These are phyloP conservation scores for Vicia faba DNA, from an alignment of 306 rosid genomes.

Conservation along the genomic window DNA sequence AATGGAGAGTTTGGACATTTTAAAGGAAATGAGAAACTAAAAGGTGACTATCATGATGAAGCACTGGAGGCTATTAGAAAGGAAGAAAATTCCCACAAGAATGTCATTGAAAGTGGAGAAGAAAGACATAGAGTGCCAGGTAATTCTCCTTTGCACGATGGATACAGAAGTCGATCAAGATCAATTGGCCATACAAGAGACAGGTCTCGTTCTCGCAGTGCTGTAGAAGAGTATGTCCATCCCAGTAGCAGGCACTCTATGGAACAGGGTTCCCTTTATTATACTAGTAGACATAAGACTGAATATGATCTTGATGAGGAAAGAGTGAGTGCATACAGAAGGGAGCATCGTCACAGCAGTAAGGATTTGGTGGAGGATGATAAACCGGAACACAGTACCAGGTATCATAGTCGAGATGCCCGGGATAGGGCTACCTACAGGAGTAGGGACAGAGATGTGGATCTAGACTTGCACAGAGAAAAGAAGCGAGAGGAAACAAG, in stretches of 20 bases:
- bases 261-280: conserved; percentile 37
- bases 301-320: conserved; percentile 50
- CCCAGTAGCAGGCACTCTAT: conserved; percentile 49
- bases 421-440: conserved; percentile 39
- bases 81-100: conserved; percentile 36
- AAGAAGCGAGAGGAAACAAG: conserved; percentile 47
- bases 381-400: conserved; percentile 45
- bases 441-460: conserved; percentile 50
- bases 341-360: conserved; percentile 39
- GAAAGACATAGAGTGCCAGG: conserved; percentile 45
- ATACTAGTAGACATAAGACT: conserved; percentile 46
- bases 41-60: conserved; percentile 42
- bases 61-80: conserved; percentile 42
- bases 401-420: conserved; percentile 45
- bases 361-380: conserved; percentile 50
- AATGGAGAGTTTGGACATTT: conserved; percentile 40
- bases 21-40: conserved; percentile 47
- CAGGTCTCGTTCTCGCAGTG: conserved; percentile 60
- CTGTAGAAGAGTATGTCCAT: conserved; percentile 61
- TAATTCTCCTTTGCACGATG: conserved; percentile 48
- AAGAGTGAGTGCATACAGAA: conserved; percentile 29
- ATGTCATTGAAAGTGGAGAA: conserved; percentile 52
- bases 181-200: conserved; percentile 59
- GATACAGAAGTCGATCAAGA: conserved; percentile 64
- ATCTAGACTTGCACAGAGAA: conserved; percentile 49